A percentile compares a stretch with the other conserved stretches of the same genome.
phyloP scores from a whole-genome alignment of 2,329 filamentous ascomycete genomes.

The Cladophialophora immunda region DNA sequence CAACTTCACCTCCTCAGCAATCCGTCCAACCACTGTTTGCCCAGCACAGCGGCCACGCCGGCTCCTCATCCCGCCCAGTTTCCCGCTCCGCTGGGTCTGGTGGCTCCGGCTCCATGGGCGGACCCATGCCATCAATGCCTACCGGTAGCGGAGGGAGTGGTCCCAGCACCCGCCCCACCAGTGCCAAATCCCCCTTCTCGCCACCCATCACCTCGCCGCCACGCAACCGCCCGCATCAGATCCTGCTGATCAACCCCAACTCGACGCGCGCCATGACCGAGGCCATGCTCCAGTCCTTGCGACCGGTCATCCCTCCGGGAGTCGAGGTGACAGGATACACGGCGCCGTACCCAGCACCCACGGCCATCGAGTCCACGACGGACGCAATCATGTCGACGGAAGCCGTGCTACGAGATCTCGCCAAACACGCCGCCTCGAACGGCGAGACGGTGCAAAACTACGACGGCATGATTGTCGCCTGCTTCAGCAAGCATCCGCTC shows the following conservation, averaged over 20 bases:
- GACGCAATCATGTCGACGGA: slow-evolving; percentile 62
- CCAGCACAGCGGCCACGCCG: slow-evolving; percentile 35
- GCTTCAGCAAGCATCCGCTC: slow-evolving; percentile 59
- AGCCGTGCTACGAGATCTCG: slow-evolving; percentile 56
- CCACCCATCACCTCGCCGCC: slow-evolving; percentile 38
- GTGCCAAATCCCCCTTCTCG: slow-evolving; percentile 39
- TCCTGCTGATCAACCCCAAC: slow-evolving; percentile 61
- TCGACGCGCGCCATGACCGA: slow-evolving; percentile 58
- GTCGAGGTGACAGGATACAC: slow-evolving; percentile 62
- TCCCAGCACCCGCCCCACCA: slow-evolving; percentile 33
- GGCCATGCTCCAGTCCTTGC: slow-evolving; percentile 56
- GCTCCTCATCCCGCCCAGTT: slow-evolving; percentile 35
- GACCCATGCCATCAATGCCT: slow-evolving; percentile 27
- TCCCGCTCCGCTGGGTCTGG: slow-evolving; percentile 28
- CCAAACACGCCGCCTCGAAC: slow-evolving; percentile 50
- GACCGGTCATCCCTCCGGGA: slow-evolving; percentile 55
- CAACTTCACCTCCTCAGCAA: slow-evolving; percentile 32
- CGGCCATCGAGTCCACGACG: slow-evolving; percentile 60
- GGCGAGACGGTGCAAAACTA: slow-evolving; percentile 47
- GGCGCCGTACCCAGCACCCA: slow-evolving; percentile 57
- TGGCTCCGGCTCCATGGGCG: slow-evolving; percentile 13
- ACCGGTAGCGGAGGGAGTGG: slow-evolving; percentile 19
- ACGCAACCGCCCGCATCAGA: slow-evolving; percentile 40
- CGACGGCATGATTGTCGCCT: slow-evolving; percentile 60
- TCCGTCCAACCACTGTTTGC: slow-evolving; percentile 37